Evolutionary conservation across 1,284 basidiomycete species (phyloP), one percentile per base, ranked within the genome.

Genomic region (Ustilago shanxiensis): DNA sequence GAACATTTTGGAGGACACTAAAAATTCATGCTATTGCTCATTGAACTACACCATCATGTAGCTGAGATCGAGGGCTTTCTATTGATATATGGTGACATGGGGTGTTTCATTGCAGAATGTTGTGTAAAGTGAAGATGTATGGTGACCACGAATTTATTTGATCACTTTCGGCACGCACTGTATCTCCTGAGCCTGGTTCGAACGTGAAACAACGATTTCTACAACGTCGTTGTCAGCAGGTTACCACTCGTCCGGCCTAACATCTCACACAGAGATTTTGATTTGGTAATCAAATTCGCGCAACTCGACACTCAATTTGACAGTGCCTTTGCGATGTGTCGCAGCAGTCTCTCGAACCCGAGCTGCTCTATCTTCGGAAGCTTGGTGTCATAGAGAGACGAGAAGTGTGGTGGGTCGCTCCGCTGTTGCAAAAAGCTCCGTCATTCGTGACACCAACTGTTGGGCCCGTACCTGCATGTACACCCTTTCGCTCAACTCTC

Each of bases 171-270:
- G 44, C 44, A 5, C 44, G 7, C 18, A 47, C 44, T 49, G 26
- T 49, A 49, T 14, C 35, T 26, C 20, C 35, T 3, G n/a, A 11
- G 22, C 33, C 13, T 33, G 13, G 35, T 37, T 47, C 55, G 55
- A 57, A 47, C 55, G 55, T 57, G 55, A 57, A 57, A 57, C 24
- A 26, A 10, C 22, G 2, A 24, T 8, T 24, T 26, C n/a, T n/a
- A n/a, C n/a, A n/a, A n/a, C n/a, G 16, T 49, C 47, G 24, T 49
- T 22, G 47, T 49, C 47, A 49, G 47, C 47, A 26, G 26, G 22
- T 49, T 49, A 49, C 24, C 47, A 28, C 24, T n/a, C 10, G 3
- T 28, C 24, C 24, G 47, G 11, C 47, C 24, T 26, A 49, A 49
- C 26, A 49, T 49, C 5, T 22, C 6, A 20, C 1, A 22, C n/a